Conservation (phyloP, 108 stramenopile genomes). For the Fistulifera solaris region DNA sequence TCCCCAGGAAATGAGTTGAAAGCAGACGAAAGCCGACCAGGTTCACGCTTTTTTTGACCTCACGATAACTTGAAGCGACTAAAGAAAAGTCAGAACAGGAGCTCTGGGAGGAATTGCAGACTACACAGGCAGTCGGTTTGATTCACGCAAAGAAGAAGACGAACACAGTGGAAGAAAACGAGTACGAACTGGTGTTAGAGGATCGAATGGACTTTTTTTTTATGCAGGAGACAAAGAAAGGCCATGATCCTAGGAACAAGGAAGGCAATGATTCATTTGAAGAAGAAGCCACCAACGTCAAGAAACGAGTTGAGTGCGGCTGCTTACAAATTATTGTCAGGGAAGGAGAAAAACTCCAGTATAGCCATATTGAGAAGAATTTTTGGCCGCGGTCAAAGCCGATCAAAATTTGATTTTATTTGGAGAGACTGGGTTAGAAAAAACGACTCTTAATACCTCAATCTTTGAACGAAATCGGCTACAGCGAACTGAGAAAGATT, state of each 20-base stretch:
- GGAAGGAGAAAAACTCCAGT: slow-evolving; percentile 91
- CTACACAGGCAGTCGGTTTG: slow-evolving; percentile 47
- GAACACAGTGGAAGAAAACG: background rate
- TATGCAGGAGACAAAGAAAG: slow-evolving; percentile 70
- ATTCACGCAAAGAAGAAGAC: slow-evolving; percentile 17
- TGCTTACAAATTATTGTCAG: slow-evolving; percentile 55
- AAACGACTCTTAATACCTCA: slow-evolving; percentile 96
- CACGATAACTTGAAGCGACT: slow-evolving; percentile 89
- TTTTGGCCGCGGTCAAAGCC: slow-evolving; percentile 81
- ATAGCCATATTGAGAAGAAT: slow-evolving; percentile 90
- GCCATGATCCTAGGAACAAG: slow-evolving; percentile 53
- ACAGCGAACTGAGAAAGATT: slow-evolving; percentile 91
- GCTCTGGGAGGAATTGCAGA: slow-evolving; percentile 95
- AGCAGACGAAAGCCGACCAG: slow-evolving; percentile 48
- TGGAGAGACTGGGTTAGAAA: slow-evolving; percentile 66
- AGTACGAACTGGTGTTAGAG: slow-evolving; percentile 93
- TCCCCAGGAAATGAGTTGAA: slow-evolving; percentile 57
- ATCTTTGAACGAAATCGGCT: slow-evolving; percentile 96
- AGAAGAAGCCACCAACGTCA: slow-evolving; percentile 20
- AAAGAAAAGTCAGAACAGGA: slow-evolving; percentile 92
- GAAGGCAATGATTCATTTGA: slow-evolving; percentile 13
- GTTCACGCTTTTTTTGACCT: slow-evolving; percentile 65
- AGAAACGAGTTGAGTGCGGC: slow-evolving; percentile 12
- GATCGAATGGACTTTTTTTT: slow-evolving; percentile 98
- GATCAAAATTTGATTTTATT: slow-evolving; percentile 90